Evolutionary conservation across 2,329 filamentous ascomycete genomes (phyloP).

Genomic region (Westerdykella sp.): DNA sequence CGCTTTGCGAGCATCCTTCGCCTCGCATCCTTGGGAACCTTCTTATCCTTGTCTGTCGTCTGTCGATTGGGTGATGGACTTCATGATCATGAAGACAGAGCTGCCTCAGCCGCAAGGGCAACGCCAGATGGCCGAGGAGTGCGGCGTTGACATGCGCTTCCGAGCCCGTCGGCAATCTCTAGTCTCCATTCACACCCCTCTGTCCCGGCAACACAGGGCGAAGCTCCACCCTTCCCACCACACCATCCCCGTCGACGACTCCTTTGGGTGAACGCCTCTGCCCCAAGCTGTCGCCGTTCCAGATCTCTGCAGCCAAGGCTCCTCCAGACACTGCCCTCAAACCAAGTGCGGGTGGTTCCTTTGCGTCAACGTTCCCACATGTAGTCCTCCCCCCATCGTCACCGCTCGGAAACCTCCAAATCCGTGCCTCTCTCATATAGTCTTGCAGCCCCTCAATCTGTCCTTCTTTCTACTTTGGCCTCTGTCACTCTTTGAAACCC

Average conservation of each 20-base stretch:
- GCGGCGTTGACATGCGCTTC: constrained; percentile 12
- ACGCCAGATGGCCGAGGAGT: constrained; percentile 18
- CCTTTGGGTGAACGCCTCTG: constrained; percentile 36
- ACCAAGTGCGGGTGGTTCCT: constrained; percentile 32
- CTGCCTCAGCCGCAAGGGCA: constrained; percentile 28
- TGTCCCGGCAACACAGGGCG: constrained; percentile 28
- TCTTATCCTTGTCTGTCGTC: constrained; percentile 10
- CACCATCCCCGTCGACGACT: constrained; percentile 23
- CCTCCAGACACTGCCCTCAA: constrained; percentile 36
- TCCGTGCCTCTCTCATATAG: constrained; percentile 34
- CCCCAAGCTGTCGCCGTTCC: constrained; percentile 33
- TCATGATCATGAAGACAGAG: constrained; percentile 14
- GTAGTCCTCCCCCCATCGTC: constrained; percentile 26
- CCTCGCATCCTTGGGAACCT: constrained; percentile 12
- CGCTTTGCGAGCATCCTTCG: constrained; percentile 17
- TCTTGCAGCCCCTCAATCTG: constrained; percentile 26
- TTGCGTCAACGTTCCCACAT: constrained; percentile 30
- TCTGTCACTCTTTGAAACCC: constrained; percentile 35
- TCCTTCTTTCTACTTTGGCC: constrained; percentile 33
- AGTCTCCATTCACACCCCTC: constrained; percentile 20
- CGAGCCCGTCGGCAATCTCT: constrained; percentile 6
- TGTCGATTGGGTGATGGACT: constrained; percentile 1
- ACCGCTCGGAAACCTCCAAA: constrained; percentile 25
- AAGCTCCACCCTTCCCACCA: constrained; percentile 26
- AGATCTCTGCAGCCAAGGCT: constrained; percentile 39